Evolutionary conservation across 805 yeast species (phyloP), one percentile per base, ranked within the genome.

Genomic region (Cyberlindnera maritima): DNA sequence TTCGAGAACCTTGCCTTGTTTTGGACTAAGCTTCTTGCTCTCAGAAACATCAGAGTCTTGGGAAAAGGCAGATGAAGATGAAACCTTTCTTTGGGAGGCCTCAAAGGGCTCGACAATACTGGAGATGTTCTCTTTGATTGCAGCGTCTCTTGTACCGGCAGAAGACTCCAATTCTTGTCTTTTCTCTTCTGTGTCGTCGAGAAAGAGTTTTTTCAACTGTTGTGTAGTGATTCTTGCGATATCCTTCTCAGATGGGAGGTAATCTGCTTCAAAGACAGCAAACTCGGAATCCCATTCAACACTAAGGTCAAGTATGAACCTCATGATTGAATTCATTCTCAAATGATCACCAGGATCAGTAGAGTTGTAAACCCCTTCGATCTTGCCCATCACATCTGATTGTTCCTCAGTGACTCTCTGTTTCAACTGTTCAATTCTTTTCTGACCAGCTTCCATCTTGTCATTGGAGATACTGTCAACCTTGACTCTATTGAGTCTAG

Each of bases 231-330:
- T 87, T 52, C 88, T 75, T 5, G 96, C 83, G 55, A 94, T 87
- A 73, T 94, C 99, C 58, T 84, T 88, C 63, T 94, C 98, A 9
- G 96, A 81, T 1, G 98, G 98, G 49, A 92, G 75, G 60, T 77
- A 94, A 18, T 75, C 74, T 37, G 76, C 75, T 49, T 88, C 97
- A 67, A 94, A 92, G 8, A 80, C 85, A 32, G 80, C 75, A 58
- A 94, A 90, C 47, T 85, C 96, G 19, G 66, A 57, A 65, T 92
- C 96, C 98, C 98, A 94, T 35, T 73, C 77, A 19, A 88, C 90
- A 3, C 96, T 91, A 25, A 83, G 68, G 47, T 85, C 90, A 59
- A 92, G 97, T 15, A 92, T 71, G 31, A 76, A 76, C 56, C 92
- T 71, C 23, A 90, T 66, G 2, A 86, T 76, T 0, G 77, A 68